Evolutionary conservation across 352 stramenopile genomes (phyloP), one percentile per base, ranked within the genome.

Genomic region (Pilasporangium apinafurcum): DNA sequence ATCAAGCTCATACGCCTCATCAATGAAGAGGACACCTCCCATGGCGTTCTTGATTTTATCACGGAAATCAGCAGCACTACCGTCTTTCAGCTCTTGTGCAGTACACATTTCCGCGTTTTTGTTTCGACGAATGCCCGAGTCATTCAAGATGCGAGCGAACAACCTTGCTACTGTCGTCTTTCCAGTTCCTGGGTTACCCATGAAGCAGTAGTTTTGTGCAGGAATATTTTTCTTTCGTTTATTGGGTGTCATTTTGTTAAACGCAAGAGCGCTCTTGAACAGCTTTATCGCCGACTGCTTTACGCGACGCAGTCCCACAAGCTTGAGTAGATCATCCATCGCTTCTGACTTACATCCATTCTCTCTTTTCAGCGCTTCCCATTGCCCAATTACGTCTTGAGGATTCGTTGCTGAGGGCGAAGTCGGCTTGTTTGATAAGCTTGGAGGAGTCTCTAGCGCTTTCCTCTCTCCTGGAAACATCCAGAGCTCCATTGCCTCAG

Each of bases 1-100:
- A 30, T 97, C 83, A 29, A 97, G 43, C 25, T 93, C 76, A 44
- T 97, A 96, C 30, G 86, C 87, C 54, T 98, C 92, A 39, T 98
- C 92, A 21, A 97, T 93, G 44, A 98, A 97, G 10, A 98, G 54
- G 12, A 95, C 80, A 25, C 88, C 90, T 10, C 83, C 89, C 31
- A 68, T 69, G 0, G 82, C 73, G 5, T 57, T 50, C 26, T 78
- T 27, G 6, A 98, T 64, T 20, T 90, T 72, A 49, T 91, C 59
- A 1, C 76, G 70, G 43, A 95, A 95, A 22, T 87, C 69, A 7
- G 68, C 55, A 6, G 64, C 37, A 1, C 79, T 78, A 4, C 69
- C 57, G 27, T 94, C 77, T 29, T 95, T 94, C 4, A 92, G 44
- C 43, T 82, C 47, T 48, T 93, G 82, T 2, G 78, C 83, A 2